Evolutionary conservation across 2,329 filamentous ascomycete species (phyloP).

Genomic region (Alternaria burnsii): DNA sequence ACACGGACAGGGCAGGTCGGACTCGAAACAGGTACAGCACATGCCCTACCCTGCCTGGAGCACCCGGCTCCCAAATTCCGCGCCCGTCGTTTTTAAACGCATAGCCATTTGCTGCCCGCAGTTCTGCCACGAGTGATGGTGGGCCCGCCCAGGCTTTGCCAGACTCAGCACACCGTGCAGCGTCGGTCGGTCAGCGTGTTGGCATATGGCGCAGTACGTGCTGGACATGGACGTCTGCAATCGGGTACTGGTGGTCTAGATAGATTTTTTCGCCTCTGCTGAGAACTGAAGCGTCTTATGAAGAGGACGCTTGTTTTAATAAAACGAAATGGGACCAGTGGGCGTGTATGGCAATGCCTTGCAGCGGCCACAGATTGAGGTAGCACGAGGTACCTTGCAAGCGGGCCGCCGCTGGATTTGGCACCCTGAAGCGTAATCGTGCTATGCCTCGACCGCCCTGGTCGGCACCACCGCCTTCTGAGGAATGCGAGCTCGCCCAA

Average conservation of each 20-base stretch:
- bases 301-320: slow-evolving; percentile 17
- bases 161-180: slow-evolving; percentile 35
- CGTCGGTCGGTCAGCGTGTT: slow-evolving; percentile 32
- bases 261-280: background rate
- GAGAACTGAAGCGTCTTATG: slow-evolving; percentile 1
- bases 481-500: slow-evolving; percentile 45
- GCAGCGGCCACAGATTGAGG: slow-evolving; percentile 39
- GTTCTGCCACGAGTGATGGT: slow-evolving; percentile 39
- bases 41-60: slow-evolving; percentile 22
- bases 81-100: slow-evolving; percentile 44
- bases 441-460: slow-evolving; percentile 49
- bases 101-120: slow-evolving; percentile 39
- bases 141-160: slow-evolving; percentile 37
- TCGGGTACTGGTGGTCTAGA: slow-evolving; percentile 15
- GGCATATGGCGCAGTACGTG: slow-evolving; percentile 26
- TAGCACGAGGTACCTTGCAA: slow-evolving; percentile 46
- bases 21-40: slow-evolving; percentile 48
- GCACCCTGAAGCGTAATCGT: slow-evolving; percentile 44
- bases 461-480: slow-evolving; percentile 43
- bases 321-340: slow-evolving; percentile 33
- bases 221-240: slow-evolving; percentile 3
- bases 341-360: slow-evolving; percentile 39
- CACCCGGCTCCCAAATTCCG: slow-evolving; percentile 43
- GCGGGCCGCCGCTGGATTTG: slow-evolving; percentile 42
- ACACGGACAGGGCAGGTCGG: slow-evolving; percentile 32